Percentiles rank a stretch among this genome's conserved stretches.
phyloP scores from a whole-genome alignment of 768 basidiomycete genomes.

The Lactarius quietus region DNA sequence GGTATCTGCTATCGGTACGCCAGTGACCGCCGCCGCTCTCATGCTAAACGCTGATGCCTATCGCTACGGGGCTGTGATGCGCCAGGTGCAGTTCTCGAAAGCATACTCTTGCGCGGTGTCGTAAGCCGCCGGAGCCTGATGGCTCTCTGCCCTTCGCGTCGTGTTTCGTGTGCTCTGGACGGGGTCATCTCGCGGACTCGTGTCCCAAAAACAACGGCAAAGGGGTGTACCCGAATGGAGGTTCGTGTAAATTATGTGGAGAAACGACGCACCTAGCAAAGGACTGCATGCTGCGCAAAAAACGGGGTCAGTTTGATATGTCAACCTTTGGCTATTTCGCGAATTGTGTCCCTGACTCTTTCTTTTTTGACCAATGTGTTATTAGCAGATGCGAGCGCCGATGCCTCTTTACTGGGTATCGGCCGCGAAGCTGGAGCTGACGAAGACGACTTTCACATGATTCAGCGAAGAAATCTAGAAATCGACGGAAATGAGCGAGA shows the following conservation, averaged over 20 bases:
- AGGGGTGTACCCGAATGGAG: conserved; percentile 89
- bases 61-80: neutral
- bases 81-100: conserved; percentile 74
- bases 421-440: conserved; percentile 70
- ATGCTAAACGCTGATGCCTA: neutral
- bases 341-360: neutral
- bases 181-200: conserved; percentile 80
- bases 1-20: conserved; percentile 46
- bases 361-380: neutral
- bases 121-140: conserved; percentile 52
- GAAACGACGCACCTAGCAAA: conserved; percentile 82
- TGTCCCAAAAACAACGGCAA: conserved; percentile 78
- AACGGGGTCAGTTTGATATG: conserved; percentile 26
- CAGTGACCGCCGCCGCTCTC: neutral
- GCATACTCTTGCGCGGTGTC: conserved; percentile 80
- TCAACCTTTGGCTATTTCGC: neutral
- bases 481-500: conserved; percentile 58
- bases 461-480: conserved; percentile 61
- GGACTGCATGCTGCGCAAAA: conserved; percentile 70
- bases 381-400: conserved; percentile 37
- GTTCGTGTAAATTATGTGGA: conserved; percentile 85
- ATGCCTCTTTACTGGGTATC: conserved; percentile 43
- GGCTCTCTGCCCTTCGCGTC: conserved; percentile 83
- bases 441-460: conserved; percentile 90
- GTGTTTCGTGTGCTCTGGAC: conserved; percentile 84